Percentiles rank a stretch among this genome's conserved stretches.
Conservation (phyloP, 1,139 yeast species). For the Meyerozyma athensensis region DNA sequence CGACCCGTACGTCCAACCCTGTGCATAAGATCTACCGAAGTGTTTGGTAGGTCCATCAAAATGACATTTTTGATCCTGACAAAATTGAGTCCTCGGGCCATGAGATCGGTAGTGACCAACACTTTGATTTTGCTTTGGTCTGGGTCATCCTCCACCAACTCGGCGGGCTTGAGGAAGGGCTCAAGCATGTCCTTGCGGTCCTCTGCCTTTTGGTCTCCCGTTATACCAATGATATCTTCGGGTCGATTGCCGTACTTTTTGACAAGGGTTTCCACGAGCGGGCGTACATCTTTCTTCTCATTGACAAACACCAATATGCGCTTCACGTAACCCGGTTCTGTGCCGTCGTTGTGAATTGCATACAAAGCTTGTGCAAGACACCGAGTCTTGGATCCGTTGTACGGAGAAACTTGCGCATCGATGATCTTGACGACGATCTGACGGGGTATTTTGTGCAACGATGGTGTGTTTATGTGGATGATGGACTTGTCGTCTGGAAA, state of each 20-base stretch:
- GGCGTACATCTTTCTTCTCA: conserved; percentile 58
- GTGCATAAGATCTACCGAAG: conserved; percentile 83
- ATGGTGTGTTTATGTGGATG: conserved; percentile 68
- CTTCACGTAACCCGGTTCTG: conserved; percentile 73
- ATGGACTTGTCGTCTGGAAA: conserved; percentile 58
- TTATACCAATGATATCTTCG: conserved; percentile 50
- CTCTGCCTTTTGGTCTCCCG: conserved; percentile 57
- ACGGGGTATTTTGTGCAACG: conserved; percentile 76
- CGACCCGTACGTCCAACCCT: conserved; percentile 94
- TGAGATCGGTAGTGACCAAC: conserved; percentile 81
- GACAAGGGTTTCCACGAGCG: conserved; percentile 50
- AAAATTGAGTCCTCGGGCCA: conserved; percentile 89
- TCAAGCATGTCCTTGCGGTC: conserved; percentile 54
- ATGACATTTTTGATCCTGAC: conserved; percentile 76
- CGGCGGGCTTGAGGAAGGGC: conserved; percentile 61
- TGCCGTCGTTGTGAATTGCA: conserved; percentile 79
- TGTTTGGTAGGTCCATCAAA: conserved; percentile 78
- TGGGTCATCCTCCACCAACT: conserved; percentile 26
- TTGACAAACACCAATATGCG: conserved; percentile 87
- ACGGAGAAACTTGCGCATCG: conserved; percentile 73
- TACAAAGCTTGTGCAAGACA: conserved; percentile 86
- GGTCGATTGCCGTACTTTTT: conserved; percentile 50
- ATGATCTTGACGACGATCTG: conserved; percentile 68
- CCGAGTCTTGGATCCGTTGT: conserved; percentile 74
- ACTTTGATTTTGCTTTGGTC: conserved; percentile 45